Evolutionary conservation across 2,329 filamentous ascomycete genomes (phyloP), one percentile per base, ranked within the genome.

Genomic region (Cordyceps sp.): DNA sequence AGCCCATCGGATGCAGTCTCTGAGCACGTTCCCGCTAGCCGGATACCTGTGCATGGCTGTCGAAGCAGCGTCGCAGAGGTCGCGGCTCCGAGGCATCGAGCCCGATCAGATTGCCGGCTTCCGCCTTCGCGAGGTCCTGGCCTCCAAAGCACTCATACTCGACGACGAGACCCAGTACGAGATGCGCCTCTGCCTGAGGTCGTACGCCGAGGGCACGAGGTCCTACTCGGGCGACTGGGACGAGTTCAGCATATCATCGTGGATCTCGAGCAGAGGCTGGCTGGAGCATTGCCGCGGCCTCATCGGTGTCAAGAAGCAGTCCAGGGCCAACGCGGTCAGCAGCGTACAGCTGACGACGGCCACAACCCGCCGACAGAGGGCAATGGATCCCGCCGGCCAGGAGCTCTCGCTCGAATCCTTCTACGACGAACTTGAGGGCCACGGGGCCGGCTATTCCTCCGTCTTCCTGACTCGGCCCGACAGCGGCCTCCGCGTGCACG

Each of bases 201-300:
- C 41, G 3, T 47, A 47, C 27, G 39, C 45, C 1, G 47, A 52
- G 26, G 46, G 47, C 4, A 46, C 46, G 1, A 36, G 42, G 2
- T 43, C 43, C 0, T 45, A 51, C 13, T 61, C 59, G 0, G 59
- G 61, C 20, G 44, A 49, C 3, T 71, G 66, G 65, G 57, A 67
- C 30, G 65, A 69, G 42, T 74, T 75, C 48, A 49, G 57, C 2
- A 64, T 75, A 16, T 66, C 58, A 30, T 70, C 69, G 0, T 70
- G 60, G 59, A 59, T 58, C 0, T 54, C 57, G 12, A 56, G 48
- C 12, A 55, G 63, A 26, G 62, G 64, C 10, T 75, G 70, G 70
- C 60, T 61, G 1, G 65, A 74, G 41, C 64, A 76, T 42, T 73
- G 69, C 44, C 55, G 60, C 31, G 66, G 66, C 13, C 50, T 67